Conservation (phyloP, 495 filamentous ascomycete species). For the Saxophila tyrrhenica region DNA sequence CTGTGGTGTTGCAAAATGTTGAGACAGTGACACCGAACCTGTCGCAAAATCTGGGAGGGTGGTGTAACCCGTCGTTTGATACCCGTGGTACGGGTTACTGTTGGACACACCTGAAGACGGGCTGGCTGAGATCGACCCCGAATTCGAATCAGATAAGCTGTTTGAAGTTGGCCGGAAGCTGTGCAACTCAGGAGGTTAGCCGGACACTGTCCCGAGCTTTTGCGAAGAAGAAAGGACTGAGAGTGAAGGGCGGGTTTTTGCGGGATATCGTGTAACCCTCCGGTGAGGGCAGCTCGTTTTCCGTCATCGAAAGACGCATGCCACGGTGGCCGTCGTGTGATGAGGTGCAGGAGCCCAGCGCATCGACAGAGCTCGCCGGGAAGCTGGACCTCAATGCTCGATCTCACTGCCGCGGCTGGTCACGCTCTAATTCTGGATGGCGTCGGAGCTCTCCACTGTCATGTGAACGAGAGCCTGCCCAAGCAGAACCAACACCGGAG, state of each 20-base stretch:
- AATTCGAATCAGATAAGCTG: conserved; percentile 26
- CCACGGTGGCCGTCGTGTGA: conserved; percentile 23
- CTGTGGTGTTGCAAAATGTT: conserved; percentile 17
- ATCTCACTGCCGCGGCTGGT: neutral
- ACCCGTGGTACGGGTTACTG: conserved; percentile 24
- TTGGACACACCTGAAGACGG: conserved; percentile 28
- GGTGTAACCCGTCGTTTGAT: conserved; percentile 24
- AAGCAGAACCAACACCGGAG: neutral
- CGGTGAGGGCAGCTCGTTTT: neutral
- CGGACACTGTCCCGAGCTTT: neutral
- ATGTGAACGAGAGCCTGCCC: neutral
- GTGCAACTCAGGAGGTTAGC: conserved; percentile 6
- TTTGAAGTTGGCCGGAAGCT: conserved; percentile 25
- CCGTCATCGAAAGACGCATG: neutral
- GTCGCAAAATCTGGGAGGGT: conserved; percentile 14
- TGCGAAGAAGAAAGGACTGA: neutral
- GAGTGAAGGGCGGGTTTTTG: neutral
- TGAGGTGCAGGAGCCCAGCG: neutral
- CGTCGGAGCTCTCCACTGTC: neutral
- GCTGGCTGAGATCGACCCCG: conserved; percentile 29
- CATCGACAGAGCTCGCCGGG: too few species aligned
- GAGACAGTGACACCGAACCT: conserved; percentile 14
- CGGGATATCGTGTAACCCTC: neutral
- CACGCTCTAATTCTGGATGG: neutral
- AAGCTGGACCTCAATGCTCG: too few species aligned